Evolutionary conservation across 2,329 filamentous ascomycete species (phyloP).

Genomic region (Herpotrichia juniperi): DNA sequence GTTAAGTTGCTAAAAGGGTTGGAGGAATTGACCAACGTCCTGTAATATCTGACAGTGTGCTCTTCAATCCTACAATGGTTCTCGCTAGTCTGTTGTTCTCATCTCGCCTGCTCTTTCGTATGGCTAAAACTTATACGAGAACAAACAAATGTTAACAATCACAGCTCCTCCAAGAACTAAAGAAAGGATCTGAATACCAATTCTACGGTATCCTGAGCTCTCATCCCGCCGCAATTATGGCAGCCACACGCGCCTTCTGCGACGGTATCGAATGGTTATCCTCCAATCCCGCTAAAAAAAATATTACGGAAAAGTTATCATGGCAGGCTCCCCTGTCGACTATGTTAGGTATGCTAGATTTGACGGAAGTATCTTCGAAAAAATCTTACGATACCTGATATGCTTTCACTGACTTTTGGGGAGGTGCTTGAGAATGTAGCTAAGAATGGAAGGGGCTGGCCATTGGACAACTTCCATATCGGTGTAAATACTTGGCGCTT

Average conservation of each 20-base stretch:
- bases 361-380: background rate
- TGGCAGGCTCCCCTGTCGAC: background rate
- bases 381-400: background rate
- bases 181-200: background rate
- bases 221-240: background rate
- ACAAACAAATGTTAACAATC: background rate
- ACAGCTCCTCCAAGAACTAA: background rate
- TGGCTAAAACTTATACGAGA: too few species aligned
- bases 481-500: background rate
- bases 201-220: background rate
- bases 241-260: background rate
- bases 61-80: too few species aligned
- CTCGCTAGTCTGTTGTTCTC: too few species aligned
- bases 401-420: background rate
- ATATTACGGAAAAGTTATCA: background rate
- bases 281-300: background rate
- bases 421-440: background rate
- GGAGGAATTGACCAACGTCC: too few species aligned
- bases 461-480: background rate
- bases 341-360: background rate
- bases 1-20: too few species aligned
- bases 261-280: background rate
- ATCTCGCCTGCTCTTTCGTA: too few species aligned
- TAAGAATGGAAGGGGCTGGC: background rate
- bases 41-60: too few species aligned